Evolutionary conservation across 2,329 filamentous ascomycete species (phyloP).

Genomic region (Tolypocladium pustulatum): DNA sequence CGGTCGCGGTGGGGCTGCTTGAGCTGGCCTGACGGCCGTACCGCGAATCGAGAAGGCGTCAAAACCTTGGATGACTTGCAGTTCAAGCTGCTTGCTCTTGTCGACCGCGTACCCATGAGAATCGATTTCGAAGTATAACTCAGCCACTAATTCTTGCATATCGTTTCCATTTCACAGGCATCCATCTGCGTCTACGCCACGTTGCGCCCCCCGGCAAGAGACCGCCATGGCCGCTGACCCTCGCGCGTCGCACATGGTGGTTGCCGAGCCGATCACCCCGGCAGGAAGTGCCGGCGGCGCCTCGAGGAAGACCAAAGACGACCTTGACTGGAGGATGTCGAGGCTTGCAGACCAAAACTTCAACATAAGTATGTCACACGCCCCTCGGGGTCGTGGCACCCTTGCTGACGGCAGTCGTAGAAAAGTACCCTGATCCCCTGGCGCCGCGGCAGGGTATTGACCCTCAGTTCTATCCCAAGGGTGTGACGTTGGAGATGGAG

Average conservation of each 20-base stretch:
- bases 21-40: not conserved
- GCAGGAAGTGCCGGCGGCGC: conserved; percentile 11
- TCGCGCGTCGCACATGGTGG: conserved; percentile 10
- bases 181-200: not conserved
- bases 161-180: not conserved
- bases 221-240: conserved; percentile 10
- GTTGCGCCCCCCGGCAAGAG: not conserved
- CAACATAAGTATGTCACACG: conserved; percentile 20
- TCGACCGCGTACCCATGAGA: not conserved
- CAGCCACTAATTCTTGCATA: not conserved
- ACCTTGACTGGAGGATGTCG: conserved; percentile 25
- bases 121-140: no score
- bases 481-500: conserved; percentile 31
- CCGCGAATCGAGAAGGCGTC: not conserved
- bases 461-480: conserved; percentile 23
- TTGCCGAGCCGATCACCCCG: conserved; percentile 8
- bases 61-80: not conserved
- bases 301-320: conserved; percentile 30
- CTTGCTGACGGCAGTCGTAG: conserved; percentile 10
- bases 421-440: conserved; percentile 37
- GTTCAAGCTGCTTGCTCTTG: not conserved
- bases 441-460: conserved; percentile 21
- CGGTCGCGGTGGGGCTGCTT: not conserved
- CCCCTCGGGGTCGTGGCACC: not conserved
- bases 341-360: conserved; percentile 35